A percentile compares a stretch with the other conserved stretches of the same genome.
Evolutionary conservation across 495 filamentous ascomycete genomes (phyloP).

Genomic region (Chaetomidium leptoderma): DNA sequence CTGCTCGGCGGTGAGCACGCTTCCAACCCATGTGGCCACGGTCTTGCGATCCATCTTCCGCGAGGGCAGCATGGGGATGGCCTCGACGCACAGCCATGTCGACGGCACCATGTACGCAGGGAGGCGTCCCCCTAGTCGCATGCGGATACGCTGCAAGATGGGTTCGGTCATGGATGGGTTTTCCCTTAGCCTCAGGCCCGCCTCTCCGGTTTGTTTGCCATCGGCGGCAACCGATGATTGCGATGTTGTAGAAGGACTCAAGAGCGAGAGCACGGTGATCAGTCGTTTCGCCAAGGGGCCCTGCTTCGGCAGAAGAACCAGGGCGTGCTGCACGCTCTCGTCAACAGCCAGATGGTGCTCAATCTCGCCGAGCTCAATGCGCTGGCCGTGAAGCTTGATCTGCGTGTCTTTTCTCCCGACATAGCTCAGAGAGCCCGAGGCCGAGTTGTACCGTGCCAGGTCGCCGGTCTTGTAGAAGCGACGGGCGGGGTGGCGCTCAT

Average conservation of each 20-base stretch:
- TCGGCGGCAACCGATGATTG: neutral
- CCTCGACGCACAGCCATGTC: slow-evolving; percentile 20
- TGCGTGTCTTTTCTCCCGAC: slow-evolving; percentile 38
- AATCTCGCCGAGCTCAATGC: slow-evolving; percentile 48
- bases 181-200: neutral
- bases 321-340: slow-evolving; percentile 32
- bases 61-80: slow-evolving; percentile 23
- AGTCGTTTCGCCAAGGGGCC: slow-evolving; percentile 41
- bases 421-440: slow-evolving; percentile 45
- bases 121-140: slow-evolving; percentile 7
- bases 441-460: slow-evolving; percentile 51
- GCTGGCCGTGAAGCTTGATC: slow-evolving; percentile 40
- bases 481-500: neutral
- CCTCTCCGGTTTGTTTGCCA: neutral
- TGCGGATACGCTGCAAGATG: slow-evolving; percentile 13
- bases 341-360: slow-evolving; percentile 43
- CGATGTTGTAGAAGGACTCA: no score
- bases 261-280: slow-evolving; percentile 29
- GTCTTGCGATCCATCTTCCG: slow-evolving; percentile 27
- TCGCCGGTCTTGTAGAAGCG: slow-evolving; percentile 59
- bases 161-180: slow-evolving; percentile 3
- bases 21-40: slow-evolving; percentile 24
- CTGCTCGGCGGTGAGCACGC: slow-evolving; percentile 13
- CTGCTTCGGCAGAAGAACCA: slow-evolving; percentile 47
- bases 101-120: slow-evolving; percentile 53